phyloP scores from a whole-genome alignment of 2,329 filamentous ascomycete species.

The Pseudodiploospora longispora region DNA sequence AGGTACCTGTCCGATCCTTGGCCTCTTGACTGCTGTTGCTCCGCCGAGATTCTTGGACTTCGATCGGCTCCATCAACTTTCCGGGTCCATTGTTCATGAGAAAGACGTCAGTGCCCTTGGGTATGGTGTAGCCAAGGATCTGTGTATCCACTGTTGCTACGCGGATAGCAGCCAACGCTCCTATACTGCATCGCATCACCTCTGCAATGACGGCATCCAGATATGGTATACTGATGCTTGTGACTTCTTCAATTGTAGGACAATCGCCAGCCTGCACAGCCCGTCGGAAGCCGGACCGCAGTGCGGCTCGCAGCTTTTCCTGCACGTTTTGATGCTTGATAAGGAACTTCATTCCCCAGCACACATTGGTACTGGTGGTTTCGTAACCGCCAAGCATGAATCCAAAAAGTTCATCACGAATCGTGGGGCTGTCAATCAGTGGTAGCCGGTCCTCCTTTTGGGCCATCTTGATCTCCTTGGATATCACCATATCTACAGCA shows the following conservation, averaged over 20 bases:
- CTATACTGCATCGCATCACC: slow-evolving; percentile 16
- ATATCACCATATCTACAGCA: too few species aligned
- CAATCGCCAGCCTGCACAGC: slow-evolving; percentile 15
- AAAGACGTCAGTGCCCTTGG: slow-evolving; percentile 25
- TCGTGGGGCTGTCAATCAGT: too few species aligned
- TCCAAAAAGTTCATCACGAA: slow-evolving; percentile 17
- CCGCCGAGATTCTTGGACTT: slow-evolving; percentile 18
- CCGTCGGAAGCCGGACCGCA: slow-evolving; percentile 13
- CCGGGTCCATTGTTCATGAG: slow-evolving; percentile 20
- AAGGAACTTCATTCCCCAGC: slow-evolving; percentile 22
- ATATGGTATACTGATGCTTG: slow-evolving; percentile 20
- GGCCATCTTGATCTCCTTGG: too few species aligned
- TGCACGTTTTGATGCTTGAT: slow-evolving; percentile 14
- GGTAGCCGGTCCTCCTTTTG: too few species aligned
- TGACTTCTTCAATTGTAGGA: slow-evolving; percentile 23
- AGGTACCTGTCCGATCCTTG: slow-evolving; percentile 9
- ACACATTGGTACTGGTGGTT: slow-evolving; percentile 17
- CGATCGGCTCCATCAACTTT: slow-evolving; percentile 16
- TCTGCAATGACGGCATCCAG: slow-evolving; percentile 31
- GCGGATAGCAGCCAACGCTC: slow-evolving; percentile 19
- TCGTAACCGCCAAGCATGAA: slow-evolving; percentile 22
- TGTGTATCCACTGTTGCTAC: slow-evolving; percentile 21
- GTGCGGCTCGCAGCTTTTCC: slow-evolving; percentile 16
- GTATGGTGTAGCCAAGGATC: slow-evolving; percentile 23
- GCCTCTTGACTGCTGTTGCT: slow-evolving; percentile 2